Evolutionary conservation across 306 rosid genomes (phyloP).

Genomic region (Pterocarpus santalinus): DNA sequence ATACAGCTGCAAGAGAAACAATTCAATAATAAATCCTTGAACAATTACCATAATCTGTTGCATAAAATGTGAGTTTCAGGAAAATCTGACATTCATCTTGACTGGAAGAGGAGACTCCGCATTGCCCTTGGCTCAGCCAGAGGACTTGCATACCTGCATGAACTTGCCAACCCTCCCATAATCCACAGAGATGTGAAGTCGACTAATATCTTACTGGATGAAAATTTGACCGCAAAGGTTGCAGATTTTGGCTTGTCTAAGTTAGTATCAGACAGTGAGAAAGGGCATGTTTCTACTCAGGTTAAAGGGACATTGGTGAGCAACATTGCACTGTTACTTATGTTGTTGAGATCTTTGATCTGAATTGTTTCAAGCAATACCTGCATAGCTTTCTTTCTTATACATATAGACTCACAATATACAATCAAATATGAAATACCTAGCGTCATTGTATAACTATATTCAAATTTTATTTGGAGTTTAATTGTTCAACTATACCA

Average conservation of each 20-base stretch:
- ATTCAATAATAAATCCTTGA: neutral
- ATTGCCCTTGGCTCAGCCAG: slow-evolving; percentile 93
- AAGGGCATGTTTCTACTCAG: slow-evolving; percentile 94
- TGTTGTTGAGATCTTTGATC: slow-evolving; percentile 26
- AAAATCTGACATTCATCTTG: slow-evolving; percentile 77
- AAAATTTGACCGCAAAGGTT: slow-evolving; percentile 84
- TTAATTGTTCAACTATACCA: slow-evolving; percentile 16
- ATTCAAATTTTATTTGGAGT: slow-evolving; percentile 21
- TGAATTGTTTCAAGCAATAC: neutral
- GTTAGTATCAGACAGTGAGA: slow-evolving; percentile 74
- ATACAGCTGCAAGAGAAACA: slow-evolving; percentile 2
- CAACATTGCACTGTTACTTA: slow-evolving; percentile 3
- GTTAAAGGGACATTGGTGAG: slow-evolving; percentile 96
- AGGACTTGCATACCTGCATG: slow-evolving; percentile 95
- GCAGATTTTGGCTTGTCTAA: slow-evolving; percentile 98
- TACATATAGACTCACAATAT: neutral
- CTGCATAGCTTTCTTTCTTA: neutral
- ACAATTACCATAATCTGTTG: slow-evolving; percentile 14
- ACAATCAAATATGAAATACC: slow-evolving; percentile 6
- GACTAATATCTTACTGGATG: slow-evolving; percentile 83
- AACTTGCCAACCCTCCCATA: slow-evolving; percentile 96
- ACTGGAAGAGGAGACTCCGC: slow-evolving; percentile 97
- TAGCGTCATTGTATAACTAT: neutral
- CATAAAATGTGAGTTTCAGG: slow-evolving; percentile 59
- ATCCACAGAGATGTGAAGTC: slow-evolving; percentile 96